Evolutionary conservation across 495 filamentous ascomycete species (phyloP).

Genomic region (Hypoxylon intermedium): DNA sequence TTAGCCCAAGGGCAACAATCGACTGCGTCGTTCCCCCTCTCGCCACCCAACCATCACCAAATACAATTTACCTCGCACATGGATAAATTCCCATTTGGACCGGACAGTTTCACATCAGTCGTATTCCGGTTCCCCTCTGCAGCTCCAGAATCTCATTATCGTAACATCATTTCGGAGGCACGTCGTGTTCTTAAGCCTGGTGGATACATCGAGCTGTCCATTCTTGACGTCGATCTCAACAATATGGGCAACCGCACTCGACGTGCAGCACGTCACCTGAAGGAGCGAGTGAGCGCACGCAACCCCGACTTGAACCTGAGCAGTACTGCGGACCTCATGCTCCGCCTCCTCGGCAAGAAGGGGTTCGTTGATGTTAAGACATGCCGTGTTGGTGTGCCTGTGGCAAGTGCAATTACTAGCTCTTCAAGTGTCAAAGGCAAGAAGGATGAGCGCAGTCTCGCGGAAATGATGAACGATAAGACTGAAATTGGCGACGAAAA

Average conservation of each 20-base stretch:
- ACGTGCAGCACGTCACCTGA: slow-evolving; percentile 76
- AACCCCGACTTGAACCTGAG: slow-evolving; percentile 69
- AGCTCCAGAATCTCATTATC: slow-evolving; percentile 74
- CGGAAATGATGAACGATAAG: slow-evolving; percentile 73
- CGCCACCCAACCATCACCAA: slow-evolving; percentile 85
- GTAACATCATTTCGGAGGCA: slow-evolving; percentile 83
- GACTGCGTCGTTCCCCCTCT: slow-evolving; percentile 56
- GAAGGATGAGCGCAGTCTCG: slow-evolving; percentile 65
- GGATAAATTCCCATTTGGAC: slow-evolving; percentile 83
- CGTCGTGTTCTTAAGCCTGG: slow-evolving; percentile 89
- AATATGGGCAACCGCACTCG: slow-evolving; percentile 83
- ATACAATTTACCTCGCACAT: slow-evolving; percentile 72
- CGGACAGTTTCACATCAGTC: slow-evolving; percentile 83
- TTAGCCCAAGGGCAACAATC: slow-evolving; percentile 45
- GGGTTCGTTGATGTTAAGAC: slow-evolving; percentile 87
- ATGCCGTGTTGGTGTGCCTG: slow-evolving; percentile 89
- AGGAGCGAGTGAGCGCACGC: slow-evolving; percentile 71
- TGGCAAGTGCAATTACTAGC: slow-evolving; percentile 69
- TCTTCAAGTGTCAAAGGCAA: slow-evolving; percentile 43
- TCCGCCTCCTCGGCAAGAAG: slow-evolving; percentile 74
- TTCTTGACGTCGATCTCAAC: slow-evolving; percentile 85
- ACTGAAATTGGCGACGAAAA: slow-evolving; percentile 71
- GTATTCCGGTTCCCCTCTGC: slow-evolving; percentile 87
- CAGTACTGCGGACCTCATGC: slow-evolving; percentile 77
- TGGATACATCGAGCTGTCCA: slow-evolving; percentile 85